Conservation (phyloP, 768 basidiomycete genomes). For the Zangia roseola region DNA sequence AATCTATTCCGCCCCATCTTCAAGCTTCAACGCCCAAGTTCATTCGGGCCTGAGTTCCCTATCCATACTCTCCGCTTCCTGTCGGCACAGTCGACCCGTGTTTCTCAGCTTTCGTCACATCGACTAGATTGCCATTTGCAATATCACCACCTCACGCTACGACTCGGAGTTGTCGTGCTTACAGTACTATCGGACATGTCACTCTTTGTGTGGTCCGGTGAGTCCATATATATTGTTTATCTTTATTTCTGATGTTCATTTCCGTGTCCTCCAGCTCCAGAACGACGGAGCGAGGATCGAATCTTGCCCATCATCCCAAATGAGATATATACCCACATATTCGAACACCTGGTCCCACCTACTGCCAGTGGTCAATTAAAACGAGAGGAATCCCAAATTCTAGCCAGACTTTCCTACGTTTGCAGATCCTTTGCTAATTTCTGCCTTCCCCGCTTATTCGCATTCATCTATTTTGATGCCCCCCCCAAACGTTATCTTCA, state of each 20-base stretch:
- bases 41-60: no score
- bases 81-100: no score
- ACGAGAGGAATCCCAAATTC: conserved; percentile 2
- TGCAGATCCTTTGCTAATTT: conserved; percentile 44
- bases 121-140: no score
- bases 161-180: no score
- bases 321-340: conserved; percentile 45
- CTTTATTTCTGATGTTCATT: background rate
- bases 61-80: no score
- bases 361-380: no score
- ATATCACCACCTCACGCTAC: no score
- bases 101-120: no score
- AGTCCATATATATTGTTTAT: background rate
- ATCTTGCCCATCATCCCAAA: conserved; percentile 37
- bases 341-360: conserved; percentile 30
- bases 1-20: no score
- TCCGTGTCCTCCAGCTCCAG: conserved; percentile 24
- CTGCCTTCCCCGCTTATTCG: conserved; percentile 40
- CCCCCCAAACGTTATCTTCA: conserved; percentile 6
- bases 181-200: no score
- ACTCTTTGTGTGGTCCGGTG: conserved; percentile 5
- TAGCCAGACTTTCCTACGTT: conserved; percentile 36
- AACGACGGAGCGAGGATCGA: conserved; percentile 9
- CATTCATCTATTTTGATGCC: conserved; percentile 28
- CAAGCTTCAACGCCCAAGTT: no score